Conservation (phyloP, 345 rosid genomes). For the Fremontodendron californicum region DNA sequence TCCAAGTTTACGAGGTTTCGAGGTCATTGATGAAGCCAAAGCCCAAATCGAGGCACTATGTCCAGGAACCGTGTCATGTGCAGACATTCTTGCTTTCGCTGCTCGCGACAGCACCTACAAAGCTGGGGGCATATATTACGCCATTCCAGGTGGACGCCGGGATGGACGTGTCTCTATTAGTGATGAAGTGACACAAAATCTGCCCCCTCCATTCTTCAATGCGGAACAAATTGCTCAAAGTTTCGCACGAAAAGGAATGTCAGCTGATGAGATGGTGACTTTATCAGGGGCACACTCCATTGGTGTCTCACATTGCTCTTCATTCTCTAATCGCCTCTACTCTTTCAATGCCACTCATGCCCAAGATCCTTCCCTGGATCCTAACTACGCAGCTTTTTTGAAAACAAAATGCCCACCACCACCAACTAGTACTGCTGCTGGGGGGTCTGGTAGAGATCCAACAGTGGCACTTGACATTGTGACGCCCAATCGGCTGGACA, state of each 20-base stretch:
- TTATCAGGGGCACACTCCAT: constrained; percentile 50
- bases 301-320: constrained; percentile 40
- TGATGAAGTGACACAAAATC: constrained; percentile 22
- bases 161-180: constrained; percentile 35
- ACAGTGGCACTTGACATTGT: constrained; percentile 20
- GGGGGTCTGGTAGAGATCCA: constrained; percentile 1
- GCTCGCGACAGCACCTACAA: constrained; percentile 34
- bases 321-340: constrained; percentile 36
- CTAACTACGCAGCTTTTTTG: constrained; percentile 27
- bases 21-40: constrained; percentile 44
- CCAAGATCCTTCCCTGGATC: constrained; percentile 39
- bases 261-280: constrained; percentile 44
- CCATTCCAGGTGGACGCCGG: constrained; percentile 36
- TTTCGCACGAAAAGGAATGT: constrained; percentile 35
- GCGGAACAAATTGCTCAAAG: constrained; percentile 24
- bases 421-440: too few species aligned
- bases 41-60: constrained; percentile 34
- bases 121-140: constrained; percentile 30
- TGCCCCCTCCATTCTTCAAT: constrained; percentile 28
- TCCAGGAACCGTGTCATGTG: constrained; percentile 41
- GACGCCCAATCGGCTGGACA: constrained; percentile 34
- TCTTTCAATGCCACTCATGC: constrained; percentile 28
- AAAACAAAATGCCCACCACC: constrained; percentile 35
- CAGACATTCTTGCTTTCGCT: constrained; percentile 46
- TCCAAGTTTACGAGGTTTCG: constrained; percentile 41